Evolutionary conservation across 2,329 filamentous ascomycete species (phyloP).

Genomic region (Exophiala sp.): DNA sequence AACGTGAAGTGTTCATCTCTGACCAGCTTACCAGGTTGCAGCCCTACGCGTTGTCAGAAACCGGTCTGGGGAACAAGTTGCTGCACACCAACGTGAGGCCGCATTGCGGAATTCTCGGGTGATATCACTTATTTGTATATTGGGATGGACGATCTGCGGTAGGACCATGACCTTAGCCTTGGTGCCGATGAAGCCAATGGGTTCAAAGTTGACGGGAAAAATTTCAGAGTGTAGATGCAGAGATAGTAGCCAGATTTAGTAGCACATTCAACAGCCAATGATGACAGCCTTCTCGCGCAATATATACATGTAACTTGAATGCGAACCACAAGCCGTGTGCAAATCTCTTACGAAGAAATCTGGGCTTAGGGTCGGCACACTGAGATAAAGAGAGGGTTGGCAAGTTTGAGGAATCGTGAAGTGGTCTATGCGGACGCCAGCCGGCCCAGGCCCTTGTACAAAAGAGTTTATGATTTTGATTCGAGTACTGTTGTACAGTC

Average conservation of each 20-base stretch:
- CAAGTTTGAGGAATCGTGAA: not conserved
- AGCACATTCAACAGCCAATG: too few relatives aligned
- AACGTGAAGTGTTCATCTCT: conserved; percentile 94
- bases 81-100: conserved; percentile 42
- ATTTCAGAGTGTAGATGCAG: too few relatives aligned
- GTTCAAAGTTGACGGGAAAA: not conserved
- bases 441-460: not conserved
- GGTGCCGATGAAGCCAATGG: too few relatives aligned
- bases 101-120: conserved; percentile 51
- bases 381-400: too few relatives aligned
- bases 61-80: conserved; percentile 1
- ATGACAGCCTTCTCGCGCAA: not conserved
- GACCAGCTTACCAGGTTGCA: conserved; percentile 68
- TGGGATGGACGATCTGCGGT: conserved; percentile 19
- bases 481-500: conserved; percentile 7
- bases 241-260: too few relatives aligned
- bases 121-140: conserved; percentile 42
- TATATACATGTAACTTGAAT: too few relatives aligned
- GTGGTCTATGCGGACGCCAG: not conserved
- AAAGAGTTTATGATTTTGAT: not conserved
- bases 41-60: conserved; percentile 10
- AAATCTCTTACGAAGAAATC: too few relatives aligned
- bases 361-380: too few relatives aligned
- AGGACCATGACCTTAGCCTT: conserved; percentile 17
- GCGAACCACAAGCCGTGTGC: too few relatives aligned